Conservation (phyloP, 805 yeast genomes). For the Priceomyces melissophilus region DNA sequence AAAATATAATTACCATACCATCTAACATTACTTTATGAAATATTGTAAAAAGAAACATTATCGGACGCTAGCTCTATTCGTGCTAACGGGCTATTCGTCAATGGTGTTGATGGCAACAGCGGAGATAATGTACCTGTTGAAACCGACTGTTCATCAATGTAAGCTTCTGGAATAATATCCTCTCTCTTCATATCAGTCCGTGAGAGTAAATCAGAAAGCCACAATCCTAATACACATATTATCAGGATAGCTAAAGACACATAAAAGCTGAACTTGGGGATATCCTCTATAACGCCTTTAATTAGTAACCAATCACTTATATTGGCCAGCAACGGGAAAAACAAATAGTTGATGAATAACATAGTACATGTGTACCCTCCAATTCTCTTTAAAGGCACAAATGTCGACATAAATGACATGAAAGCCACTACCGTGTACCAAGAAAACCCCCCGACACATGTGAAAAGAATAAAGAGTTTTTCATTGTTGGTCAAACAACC, state of each 20-base stretch:
- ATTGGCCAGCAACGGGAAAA: too few relatives aligned
- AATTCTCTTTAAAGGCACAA: conserved; percentile 2
- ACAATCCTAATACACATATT: conserved; percentile 5
- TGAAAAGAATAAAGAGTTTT: conserved; percentile 22
- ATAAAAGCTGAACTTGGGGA: background rate
- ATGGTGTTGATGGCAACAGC: conserved; percentile 1
- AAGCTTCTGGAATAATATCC: too few relatives aligned
- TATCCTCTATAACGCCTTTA: background rate
- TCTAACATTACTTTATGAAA: too few relatives aligned
- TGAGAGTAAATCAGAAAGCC: background rate
- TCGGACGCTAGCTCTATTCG: too few relatives aligned
- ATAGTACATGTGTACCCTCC: too few relatives aligned
- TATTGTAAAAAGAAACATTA: too few relatives aligned
- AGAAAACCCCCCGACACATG: conserved; percentile 7
- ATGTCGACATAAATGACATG: conserved; percentile 44
- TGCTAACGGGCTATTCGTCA: background rate
- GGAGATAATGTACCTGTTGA: background rate
- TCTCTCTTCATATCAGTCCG: background rate
- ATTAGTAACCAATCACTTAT: too few relatives aligned
- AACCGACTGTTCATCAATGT: too few relatives aligned
- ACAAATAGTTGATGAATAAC: too few relatives aligned
- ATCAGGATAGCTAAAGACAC: background rate
- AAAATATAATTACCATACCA: too few relatives aligned
- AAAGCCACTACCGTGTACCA: conserved; percentile 1
- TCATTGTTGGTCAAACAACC: conserved; percentile 12